phyloP scores from a whole-genome alignment of 371 early-diverging fungal genomes.

The Ecytonucleospora hepatopenaei region DNA sequence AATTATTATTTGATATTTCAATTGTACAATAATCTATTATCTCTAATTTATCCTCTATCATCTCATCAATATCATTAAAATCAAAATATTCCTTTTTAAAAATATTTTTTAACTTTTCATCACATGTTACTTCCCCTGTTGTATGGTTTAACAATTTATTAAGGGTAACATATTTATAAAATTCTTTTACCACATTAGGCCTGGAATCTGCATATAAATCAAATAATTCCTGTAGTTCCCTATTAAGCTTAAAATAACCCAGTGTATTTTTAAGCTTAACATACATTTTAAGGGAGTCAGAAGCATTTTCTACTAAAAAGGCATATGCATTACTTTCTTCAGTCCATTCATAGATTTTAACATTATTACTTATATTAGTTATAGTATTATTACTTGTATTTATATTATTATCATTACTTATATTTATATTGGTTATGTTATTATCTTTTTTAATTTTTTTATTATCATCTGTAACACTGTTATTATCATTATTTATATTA shows the following conservation, averaged over 20 bases:
- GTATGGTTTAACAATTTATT: constrained; percentile 19
- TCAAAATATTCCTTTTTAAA: constrained; percentile 27
- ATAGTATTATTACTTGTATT: neutral
- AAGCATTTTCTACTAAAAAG: constrained; percentile 24
- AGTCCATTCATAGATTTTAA: constrained; percentile 40
- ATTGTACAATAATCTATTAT: constrained; percentile 43
- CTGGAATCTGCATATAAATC: constrained; percentile 27
- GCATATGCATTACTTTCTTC: constrained; percentile 9
- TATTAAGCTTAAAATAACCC: constrained; percentile 28
- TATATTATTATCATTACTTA: neutral
- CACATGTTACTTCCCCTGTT: constrained; percentile 16
- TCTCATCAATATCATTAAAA: constrained; percentile 23
- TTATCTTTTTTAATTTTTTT: neutral
- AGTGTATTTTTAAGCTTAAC: constrained; percentile 38
- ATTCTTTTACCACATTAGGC: constrained; percentile 31
- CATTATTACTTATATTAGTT: too few relatives aligned
- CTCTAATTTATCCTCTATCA: constrained; percentile 25
- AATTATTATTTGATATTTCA: constrained; percentile 1
- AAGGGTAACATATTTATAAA: constrained; percentile 40
- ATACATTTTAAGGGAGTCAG: neutral
- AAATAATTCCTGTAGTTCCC: constrained; percentile 12
- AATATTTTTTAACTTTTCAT: constrained; percentile 7
- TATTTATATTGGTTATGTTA: neutral
- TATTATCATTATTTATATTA: too few relatives aligned
- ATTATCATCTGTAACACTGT: neutral